phyloP scores from a whole-genome alignment of 176 grass and related monocot species.

The Alloteropsis semialata region DNA sequence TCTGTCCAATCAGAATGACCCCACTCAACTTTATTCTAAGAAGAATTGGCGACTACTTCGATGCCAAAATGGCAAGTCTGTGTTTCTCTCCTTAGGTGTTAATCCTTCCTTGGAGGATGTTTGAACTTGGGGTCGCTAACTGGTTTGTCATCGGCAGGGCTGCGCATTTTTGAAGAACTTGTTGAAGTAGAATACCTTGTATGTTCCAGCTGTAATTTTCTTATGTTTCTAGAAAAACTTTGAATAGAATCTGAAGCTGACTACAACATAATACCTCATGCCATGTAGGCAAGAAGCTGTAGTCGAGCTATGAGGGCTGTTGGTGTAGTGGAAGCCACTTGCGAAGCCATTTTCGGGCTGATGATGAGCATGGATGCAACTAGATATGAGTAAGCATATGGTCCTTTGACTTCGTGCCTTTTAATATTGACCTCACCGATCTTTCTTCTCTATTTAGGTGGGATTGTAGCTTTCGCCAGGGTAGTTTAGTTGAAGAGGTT shows the following conservation, averaged over 20 bases:
- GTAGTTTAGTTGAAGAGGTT: slow-evolving; percentile 95
- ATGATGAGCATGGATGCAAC: slow-evolving; percentile 96
- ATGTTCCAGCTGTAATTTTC: slow-evolving; percentile 18
- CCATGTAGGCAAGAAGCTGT: slow-evolving; percentile 88
- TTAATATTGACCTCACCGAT: background rate
- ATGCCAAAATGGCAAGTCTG: slow-evolving; percentile 94
- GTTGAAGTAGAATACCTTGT: slow-evolving; percentile 90
- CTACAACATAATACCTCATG: background rate
- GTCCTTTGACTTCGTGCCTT: background rate
- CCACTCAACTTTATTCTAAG: slow-evolving; percentile 57
- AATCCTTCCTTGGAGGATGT: background rate
- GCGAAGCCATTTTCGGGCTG: slow-evolving; percentile 88
- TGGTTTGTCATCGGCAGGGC: slow-evolving; percentile 44
- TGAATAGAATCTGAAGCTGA: slow-evolving; percentile 1
- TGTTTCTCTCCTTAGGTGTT: slow-evolving; percentile 13
- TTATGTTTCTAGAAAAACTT: background rate
- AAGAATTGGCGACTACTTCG: slow-evolving; percentile 89
- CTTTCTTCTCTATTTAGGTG: slow-evolving; percentile 57
- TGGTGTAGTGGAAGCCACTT: slow-evolving; percentile 88
- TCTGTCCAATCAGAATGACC: slow-evolving; percentile 43
- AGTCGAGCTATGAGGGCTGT: slow-evolving; percentile 93
- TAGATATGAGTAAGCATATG: slow-evolving; percentile 70
- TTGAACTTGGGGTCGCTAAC: slow-evolving; percentile 2
- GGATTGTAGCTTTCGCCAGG: slow-evolving; percentile 96
- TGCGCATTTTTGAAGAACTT: slow-evolving; percentile 96